These are phyloP conservation scores for Metarhizium rileyi DNA, from an alignment of 2,329 filamentous ascomycete species.

Conservation along the genomic window DNA sequence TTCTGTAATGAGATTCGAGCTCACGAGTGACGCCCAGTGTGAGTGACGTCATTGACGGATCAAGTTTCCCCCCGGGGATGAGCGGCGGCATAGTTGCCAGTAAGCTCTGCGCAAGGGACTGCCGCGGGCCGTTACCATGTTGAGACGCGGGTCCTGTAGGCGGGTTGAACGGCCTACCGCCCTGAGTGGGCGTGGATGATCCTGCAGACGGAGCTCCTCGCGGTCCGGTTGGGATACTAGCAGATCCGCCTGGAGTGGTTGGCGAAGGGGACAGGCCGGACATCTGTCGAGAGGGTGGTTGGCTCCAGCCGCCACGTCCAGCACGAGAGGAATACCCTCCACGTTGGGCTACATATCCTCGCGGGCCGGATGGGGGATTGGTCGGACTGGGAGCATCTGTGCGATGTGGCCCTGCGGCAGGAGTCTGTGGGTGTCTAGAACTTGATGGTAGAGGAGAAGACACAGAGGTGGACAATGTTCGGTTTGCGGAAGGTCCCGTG, in stretches of 20 bases:
- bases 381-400: slow-evolving; percentile 35
- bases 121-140: slow-evolving; percentile 26
- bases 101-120: slow-evolving; percentile 42
- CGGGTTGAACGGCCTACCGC: slow-evolving; percentile 41
- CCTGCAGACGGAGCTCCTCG: slow-evolving; percentile 24
- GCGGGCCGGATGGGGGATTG: slow-evolving; percentile 42
- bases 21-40: slow-evolving; percentile 41
- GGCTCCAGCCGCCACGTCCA: slow-evolving; percentile 36
- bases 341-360: slow-evolving; percentile 41
- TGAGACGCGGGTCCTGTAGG: slow-evolving; percentile 44
- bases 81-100: slow-evolving; percentile 41
- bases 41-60: slow-evolving; percentile 34
- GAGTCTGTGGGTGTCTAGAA: slow-evolving; percentile 24
- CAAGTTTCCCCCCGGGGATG: slow-evolving; percentile 45
- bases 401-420: slow-evolving; percentile 22
- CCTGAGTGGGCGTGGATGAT: slow-evolving; percentile 31
- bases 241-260: slow-evolving; percentile 28
- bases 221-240: slow-evolving; percentile 39
- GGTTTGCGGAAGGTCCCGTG: slow-evolving; percentile 29
- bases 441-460: slow-evolving; percentile 25
- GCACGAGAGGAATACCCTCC: slow-evolving; percentile 36
- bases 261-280: slow-evolving; percentile 27
- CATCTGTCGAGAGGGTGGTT: slow-evolving; percentile 22
- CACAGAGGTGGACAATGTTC: slow-evolving; percentile 29
- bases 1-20: slow-evolving; percentile 42